phyloP scores from a whole-genome alignment of 1,284 basidiomycete species.

The Ganoderma multipileum region DNA sequence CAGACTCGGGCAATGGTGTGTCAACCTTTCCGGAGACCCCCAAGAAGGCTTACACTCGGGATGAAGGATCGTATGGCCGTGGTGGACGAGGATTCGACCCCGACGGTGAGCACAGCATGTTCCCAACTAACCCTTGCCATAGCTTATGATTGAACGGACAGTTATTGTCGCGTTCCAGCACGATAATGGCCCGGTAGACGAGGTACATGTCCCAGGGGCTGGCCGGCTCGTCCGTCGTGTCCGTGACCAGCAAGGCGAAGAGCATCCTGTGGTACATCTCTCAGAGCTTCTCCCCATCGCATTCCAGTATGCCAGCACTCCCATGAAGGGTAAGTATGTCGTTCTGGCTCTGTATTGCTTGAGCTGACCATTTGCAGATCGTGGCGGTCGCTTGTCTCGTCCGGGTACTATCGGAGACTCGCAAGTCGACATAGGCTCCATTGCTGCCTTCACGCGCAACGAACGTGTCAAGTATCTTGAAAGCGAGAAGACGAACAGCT shows the following conservation, averaged over 20 bases:
- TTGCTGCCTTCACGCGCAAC: background rate
- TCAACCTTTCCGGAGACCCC: background rate
- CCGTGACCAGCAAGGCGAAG: no score
- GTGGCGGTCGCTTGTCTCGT: background rate
- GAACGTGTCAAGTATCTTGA: background rate
- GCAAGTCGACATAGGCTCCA: background rate
- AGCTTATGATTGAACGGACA: background rate
- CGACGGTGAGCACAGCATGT: background rate
- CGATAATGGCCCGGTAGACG: background rate
- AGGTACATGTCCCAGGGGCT: background rate
- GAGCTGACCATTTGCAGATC: background rate
- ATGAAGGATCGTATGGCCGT: background rate
- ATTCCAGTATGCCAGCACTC: background rate
- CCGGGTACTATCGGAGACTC: background rate
- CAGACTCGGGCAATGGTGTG: no score
- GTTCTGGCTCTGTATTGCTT: no score
- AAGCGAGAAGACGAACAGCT: background rate
- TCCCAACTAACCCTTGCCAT: background rate
- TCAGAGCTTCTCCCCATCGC: background rate
- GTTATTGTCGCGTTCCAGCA: background rate
- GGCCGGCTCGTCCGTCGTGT: background rate
- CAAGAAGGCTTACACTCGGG: background rate
- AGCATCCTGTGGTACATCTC: background rate
- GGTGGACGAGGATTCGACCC: background rate
- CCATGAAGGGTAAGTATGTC: background rate